Base-by-base conservation (phyloP, 192 early-diverging fungal genomes). In the Podila epigama region DNA sequence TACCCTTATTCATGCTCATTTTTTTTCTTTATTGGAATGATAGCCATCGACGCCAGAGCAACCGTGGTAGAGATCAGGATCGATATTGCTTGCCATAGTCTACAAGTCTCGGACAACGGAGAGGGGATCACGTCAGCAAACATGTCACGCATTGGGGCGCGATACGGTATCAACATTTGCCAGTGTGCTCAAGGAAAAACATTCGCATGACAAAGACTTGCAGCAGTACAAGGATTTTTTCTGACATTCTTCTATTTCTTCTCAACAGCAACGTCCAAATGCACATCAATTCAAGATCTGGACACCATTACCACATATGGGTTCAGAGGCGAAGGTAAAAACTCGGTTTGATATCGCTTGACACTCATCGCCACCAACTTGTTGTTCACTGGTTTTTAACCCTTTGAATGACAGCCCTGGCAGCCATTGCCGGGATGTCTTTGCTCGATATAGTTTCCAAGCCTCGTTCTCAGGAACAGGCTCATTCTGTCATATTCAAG, bases 281-380 rank as follows among this genome's bases (percentile, higher is more conserved):
- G 70, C 36, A 79, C 79, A 13, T 70, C 79, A 1, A 44, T 84
- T 1, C 41, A 58, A 20, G 85, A 87, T 61, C 65, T 88, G 0
- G 29, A 70, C 27, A 28, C 65, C 4, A 58, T 80, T 10, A 65
- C 42, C 8, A 86, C 88, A 8, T 90, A 85, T 80, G 91, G 91
- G 8, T 92, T 89, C 44, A 82, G 91, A 7, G 91, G 91, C n/a
- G 89, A 92, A 86, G 90, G 89, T 90, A 66, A 18, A 1, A 28
- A n/a, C 10, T 42, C 25, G 28, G 5, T 40, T 41, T 33, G 16
- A 37, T 10, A 63, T 3, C 28, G n/a, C 36, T 0, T 35, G 16
- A 55, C 9, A 11, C 39, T 60, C 8, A 16, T 9, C 36, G 3
- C 7, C 28, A 36, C 48, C 5, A 0, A 37, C 36, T 51, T 35